Evolutionary conservation across 2,329 filamentous ascomycete genomes (phyloP), one percentile per base, ranked within the genome.

Genomic region (Sporothrix variecibatus): DNA sequence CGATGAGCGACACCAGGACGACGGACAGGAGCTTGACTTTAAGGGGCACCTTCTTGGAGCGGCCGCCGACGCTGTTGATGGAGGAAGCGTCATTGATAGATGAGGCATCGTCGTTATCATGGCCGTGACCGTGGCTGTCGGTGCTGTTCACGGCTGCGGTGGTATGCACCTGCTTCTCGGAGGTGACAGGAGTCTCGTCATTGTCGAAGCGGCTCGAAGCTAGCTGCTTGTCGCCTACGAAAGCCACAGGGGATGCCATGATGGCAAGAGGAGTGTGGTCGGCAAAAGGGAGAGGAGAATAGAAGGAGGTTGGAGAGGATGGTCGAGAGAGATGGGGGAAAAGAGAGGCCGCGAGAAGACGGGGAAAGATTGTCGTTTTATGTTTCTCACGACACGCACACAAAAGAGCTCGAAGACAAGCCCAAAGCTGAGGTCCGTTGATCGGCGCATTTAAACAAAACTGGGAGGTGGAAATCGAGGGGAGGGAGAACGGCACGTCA

Each of bases 21-120:
- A 77, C 76, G 0, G 76, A 75, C 3, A 76, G 7, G 3, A 77
- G 64, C 73, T 77, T 77, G 23, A 75, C 15, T 12, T 15, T 58
- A 7, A 60, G 40, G 3, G 70, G 53, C 12, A 72, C 56, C 31
- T 17, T n/a, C 11, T 34, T 70, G 46, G 46, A 17, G 20, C 67
- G 67, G 26, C 67, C 67, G 28, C 67, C 56, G 56, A 38, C 56
- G 11, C 34, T 49, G 70, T 31, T 8, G 62, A 46, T 15, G 3
- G 62, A 65, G n/a, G 34, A 17, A 9, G 62, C 38, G n/a, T 65
- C 62, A 56, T 31, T 8, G 62, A 46, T 15, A 1, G 62, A 65
- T n/a, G 34, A 17, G n/a, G 62, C 38, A 9, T 46, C 62, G 9
- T 46, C 38, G 38, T 43, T 7, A 38, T 65, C 20, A n/a, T 56